These are phyloP conservation scores for Elymus sibiricus DNA, from an alignment of 176 grass and related monocot genomes.

Conservation along the genomic window DNA sequence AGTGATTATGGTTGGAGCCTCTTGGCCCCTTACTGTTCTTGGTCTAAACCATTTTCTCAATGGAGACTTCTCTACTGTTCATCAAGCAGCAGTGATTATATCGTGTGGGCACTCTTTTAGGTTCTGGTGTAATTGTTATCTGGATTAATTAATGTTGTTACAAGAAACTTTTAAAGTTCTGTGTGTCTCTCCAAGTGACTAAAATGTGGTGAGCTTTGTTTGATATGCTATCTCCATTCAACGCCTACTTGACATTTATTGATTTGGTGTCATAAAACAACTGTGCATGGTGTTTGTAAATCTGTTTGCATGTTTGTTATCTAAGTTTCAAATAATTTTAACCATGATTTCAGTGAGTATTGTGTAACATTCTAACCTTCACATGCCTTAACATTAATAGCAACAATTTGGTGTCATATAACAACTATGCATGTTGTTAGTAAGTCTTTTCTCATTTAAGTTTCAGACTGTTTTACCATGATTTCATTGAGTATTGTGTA, in stretches of 20 bases:
- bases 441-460: not conserved
- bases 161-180: not conserved
- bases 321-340: not conserved
- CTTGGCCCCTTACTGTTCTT: not conserved
- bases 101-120: not conserved
- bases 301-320: not conserved
- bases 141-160: not conserved
- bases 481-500: not conserved
- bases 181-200: not conserved
- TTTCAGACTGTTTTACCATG: not conserved
- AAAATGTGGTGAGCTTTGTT: not conserved
- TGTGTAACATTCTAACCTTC: not conserved
- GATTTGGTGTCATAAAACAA: not conserved
- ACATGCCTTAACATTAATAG: not conserved
- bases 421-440: not conserved
- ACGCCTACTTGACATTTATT: not conserved
- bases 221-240: not conserved
- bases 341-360: not conserved
- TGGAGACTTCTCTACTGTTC: not conserved
- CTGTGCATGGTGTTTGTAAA: not conserved
- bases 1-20: not conserved
- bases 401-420: not conserved
- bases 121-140: not conserved
- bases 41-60: not conserved
- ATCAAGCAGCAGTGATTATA: not conserved